Percentiles rank a stretch among this genome's conserved stretches.
Evolutionary conservation across 2,329 filamentous ascomycete genomes (phyloP).

Genomic region (Colletotrichum sojae): DNA sequence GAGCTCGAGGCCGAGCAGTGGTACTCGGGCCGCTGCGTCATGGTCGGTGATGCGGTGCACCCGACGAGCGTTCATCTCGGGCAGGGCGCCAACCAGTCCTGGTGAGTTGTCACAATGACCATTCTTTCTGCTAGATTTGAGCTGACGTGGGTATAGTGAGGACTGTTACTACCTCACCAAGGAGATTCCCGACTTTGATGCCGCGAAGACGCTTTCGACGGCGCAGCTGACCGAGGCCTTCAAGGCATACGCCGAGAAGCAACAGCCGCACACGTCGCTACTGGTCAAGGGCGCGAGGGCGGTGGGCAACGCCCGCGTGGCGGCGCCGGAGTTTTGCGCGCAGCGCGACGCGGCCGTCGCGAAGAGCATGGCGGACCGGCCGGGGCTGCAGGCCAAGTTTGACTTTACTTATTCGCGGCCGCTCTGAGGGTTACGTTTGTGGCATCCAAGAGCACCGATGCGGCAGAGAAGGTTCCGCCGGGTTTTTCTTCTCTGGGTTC

Average conservation of each 20-base stretch:
- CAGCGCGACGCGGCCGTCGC: constrained; percentile 34
- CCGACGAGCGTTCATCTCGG: constrained; percentile 47
- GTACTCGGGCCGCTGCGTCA: constrained; percentile 43
- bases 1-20: constrained; percentile 44
- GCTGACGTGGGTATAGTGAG: constrained; percentile 8
- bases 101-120: neutral
- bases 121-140: neutral
- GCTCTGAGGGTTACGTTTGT: neutral
- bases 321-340: constrained; percentile 34
- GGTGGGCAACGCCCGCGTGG: constrained; percentile 41
- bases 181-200: constrained; percentile 6
- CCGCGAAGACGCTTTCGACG: neutral
- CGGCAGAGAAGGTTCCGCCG: too few relatives aligned
- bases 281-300: constrained; percentile 44
- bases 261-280: constrained; percentile 43
- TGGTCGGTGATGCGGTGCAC: constrained; percentile 46
- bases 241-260: constrained; percentile 39
- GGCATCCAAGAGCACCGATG: too few relatives aligned
- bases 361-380: constrained; percentile 20
- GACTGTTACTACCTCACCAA: constrained; percentile 29
- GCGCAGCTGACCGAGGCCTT: neutral
- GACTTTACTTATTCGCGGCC: constrained; percentile 19
- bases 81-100: constrained; percentile 45
- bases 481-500: too few relatives aligned
- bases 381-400: constrained; percentile 16